Evolutionary conservation across 192 early-diverging fungal genomes (phyloP).

Genomic region (Funneliformis geosporum): DNA sequence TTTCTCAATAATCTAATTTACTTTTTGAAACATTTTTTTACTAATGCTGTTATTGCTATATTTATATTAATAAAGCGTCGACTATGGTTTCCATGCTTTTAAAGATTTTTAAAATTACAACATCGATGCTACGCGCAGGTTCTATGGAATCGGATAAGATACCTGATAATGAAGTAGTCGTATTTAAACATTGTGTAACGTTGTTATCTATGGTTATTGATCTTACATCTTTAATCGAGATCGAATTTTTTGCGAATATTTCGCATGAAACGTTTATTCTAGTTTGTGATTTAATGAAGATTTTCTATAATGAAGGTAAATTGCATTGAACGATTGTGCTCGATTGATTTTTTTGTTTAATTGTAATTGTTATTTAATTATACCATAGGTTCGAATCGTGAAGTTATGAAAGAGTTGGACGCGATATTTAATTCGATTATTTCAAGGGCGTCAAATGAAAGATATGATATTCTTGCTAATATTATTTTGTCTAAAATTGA

Average conservation of each 20-base stretch:
- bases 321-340: background rate
- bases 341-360: background rate
- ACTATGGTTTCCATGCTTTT: background rate
- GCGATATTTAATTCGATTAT: background rate
- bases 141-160: background rate
- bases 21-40: background rate
- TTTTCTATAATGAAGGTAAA: constrained; percentile 22
- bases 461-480: background rate
- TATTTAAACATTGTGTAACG: background rate
- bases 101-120: constrained; percentile 3
- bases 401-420: background rate
- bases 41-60: background rate
- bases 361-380: background rate
- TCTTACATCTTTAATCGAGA: background rate
- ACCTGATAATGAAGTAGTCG: background rate
- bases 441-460: constrained; percentile 5
- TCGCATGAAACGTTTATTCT: background rate
- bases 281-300: constrained; percentile 2
- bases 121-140: background rate
- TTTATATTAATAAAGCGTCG: background rate
- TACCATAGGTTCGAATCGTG: background rate
- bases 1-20: background rate
- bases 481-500: background rate
- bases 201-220: background rate
- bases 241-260: background rate